phyloP scores from a whole-genome alignment of 495 filamentous ascomycete genomes.

The Massariosphaeria phaeospora region DNA sequence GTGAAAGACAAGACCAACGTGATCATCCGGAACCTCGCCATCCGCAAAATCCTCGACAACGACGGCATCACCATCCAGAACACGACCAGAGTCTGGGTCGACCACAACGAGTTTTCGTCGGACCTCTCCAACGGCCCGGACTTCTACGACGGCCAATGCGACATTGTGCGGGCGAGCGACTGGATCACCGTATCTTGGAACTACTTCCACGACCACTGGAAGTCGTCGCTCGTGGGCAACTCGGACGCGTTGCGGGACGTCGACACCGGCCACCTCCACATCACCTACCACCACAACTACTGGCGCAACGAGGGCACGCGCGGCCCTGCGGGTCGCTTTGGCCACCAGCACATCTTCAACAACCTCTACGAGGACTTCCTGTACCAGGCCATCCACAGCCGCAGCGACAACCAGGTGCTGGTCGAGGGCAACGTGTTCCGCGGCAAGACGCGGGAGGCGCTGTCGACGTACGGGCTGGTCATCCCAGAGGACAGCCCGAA shows the following conservation, averaged over 20 bases:
- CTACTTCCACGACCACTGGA: slow-evolving; percentile 38
- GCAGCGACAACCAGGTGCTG: slow-evolving; percentile 38
- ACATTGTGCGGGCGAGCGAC: slow-evolving; percentile 34
- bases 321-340: slow-evolving; percentile 40
- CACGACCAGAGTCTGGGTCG: slow-evolving; percentile 30
- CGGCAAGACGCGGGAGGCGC: slow-evolving; percentile 41
- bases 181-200: slow-evolving; percentile 41
- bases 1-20: slow-evolving; percentile 27
- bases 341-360: slow-evolving; percentile 39
- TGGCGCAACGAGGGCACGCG: slow-evolving; percentile 40
- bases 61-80: slow-evolving; percentile 34
- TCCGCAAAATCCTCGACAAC: slow-evolving; percentile 30
- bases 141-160: slow-evolving; percentile 34
- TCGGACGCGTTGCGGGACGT: slow-evolving; percentile 33
- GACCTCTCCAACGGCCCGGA: slow-evolving; percentile 29
- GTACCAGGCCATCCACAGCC: slow-evolving; percentile 39
- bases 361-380: slow-evolving; percentile 39
- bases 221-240: slow-evolving; percentile 30
- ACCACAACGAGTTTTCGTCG: slow-evolving; percentile 34
- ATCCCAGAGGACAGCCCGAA: slow-evolving; percentile 45
- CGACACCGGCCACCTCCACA: slow-evolving; percentile 37
- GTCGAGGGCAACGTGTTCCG: slow-evolving; percentile 42
- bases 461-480: slow-evolving; percentile 47
- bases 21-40: slow-evolving; percentile 32
- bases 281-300: slow-evolving; percentile 44